A percentile compares a stretch with the other conserved stretches of the same genome.
Conservation (phyloP, 1,284 basidiomycete genomes). For the Leccinum fuscescens region DNA sequence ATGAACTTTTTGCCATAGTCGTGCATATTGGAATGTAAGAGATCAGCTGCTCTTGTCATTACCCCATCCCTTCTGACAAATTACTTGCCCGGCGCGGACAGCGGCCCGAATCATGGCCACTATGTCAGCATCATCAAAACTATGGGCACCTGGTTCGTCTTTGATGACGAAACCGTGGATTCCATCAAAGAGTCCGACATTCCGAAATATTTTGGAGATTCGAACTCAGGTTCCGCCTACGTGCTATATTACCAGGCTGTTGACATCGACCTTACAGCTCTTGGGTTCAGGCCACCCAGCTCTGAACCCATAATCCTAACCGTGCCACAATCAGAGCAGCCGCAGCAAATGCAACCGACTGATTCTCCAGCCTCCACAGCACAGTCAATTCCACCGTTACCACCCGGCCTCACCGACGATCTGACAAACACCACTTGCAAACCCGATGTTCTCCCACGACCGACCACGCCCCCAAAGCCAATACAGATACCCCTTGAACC, state of each 20-base stretch:
- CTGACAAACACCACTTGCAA: conserved; percentile 36
- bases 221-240: conserved; percentile 86
- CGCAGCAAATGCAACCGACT: conserved; percentile 11
- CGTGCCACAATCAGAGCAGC: conserved; percentile 14
- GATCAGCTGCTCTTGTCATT: conserved; percentile 7
- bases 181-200: conserved; percentile 89
- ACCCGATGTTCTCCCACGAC: conserved; percentile 32
- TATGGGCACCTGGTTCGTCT: conserved; percentile 83
- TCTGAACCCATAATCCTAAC: conserved; percentile 25
- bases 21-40: conserved; percentile 96
- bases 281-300: conserved; percentile 55
- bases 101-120: conserved; percentile 95
- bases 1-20: conserved; percentile 93
- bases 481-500: conserved; percentile 15
- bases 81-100: conserved; percentile 35
- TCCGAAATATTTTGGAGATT: conserved; percentile 92
- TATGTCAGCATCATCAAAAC: conserved; percentile 95
- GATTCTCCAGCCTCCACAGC: conserved; percentile 32
- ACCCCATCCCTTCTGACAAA: conserved; percentile 14
- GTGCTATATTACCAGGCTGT: conserved; percentile 96
- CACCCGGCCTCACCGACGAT: conserved; percentile 50
- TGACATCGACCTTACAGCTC: conserved; percentile 70
- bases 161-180: conserved; percentile 93
- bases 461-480: conserved; percentile 19
- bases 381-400: conserved; percentile 36